phyloP scores from a whole-genome alignment of 1,284 basidiomycete genomes.

The Cryptococcus sp. region DNA sequence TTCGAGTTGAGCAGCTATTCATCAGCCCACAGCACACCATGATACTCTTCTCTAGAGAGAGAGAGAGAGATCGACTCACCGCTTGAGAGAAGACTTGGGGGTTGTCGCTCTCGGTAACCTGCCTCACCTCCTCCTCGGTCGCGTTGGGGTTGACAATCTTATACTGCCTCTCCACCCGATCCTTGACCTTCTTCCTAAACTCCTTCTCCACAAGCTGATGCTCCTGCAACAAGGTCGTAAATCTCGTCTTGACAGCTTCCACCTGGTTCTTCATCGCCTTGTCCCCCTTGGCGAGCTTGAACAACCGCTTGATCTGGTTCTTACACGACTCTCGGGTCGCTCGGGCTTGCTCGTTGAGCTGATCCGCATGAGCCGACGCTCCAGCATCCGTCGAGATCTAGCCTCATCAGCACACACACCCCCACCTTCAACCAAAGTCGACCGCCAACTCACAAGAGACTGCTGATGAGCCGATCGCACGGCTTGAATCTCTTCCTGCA shows the following conservation, averaged over 20 bases:
- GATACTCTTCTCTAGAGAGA: neutral
- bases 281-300: constrained; percentile 68
- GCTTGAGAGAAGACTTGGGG: constrained; percentile 85
- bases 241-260: constrained; percentile 48
- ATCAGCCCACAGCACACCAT: too few relatives aligned
- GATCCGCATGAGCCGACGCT: constrained; percentile 52
- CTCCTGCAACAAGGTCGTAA: constrained; percentile 50
- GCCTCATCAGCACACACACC: constrained; percentile 1
- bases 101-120: constrained; percentile 69
- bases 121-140: constrained; percentile 70
- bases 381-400: constrained; percentile 43
- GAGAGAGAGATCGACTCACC: constrained; percentile 49
- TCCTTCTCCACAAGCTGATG: constrained; percentile 87
- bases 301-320: constrained; percentile 69
- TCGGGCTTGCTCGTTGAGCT: constrained; percentile 71
- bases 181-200: constrained; percentile 87
- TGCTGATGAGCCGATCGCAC: constrained; percentile 40
- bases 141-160: constrained; percentile 94
- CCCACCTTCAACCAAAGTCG: too few relatives aligned
- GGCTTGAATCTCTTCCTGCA: constrained; percentile 44
- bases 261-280: constrained; percentile 80
- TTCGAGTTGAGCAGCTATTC: constrained; percentile 71
- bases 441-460: constrained; percentile 10
- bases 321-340: constrained; percentile 67
- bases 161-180: constrained; percentile 91